Percentiles rank a stretch among this genome's conserved stretches.
phyloP scores from a whole-genome alignment of 75 land plant species.

The Gnetum montanum region DNA sequence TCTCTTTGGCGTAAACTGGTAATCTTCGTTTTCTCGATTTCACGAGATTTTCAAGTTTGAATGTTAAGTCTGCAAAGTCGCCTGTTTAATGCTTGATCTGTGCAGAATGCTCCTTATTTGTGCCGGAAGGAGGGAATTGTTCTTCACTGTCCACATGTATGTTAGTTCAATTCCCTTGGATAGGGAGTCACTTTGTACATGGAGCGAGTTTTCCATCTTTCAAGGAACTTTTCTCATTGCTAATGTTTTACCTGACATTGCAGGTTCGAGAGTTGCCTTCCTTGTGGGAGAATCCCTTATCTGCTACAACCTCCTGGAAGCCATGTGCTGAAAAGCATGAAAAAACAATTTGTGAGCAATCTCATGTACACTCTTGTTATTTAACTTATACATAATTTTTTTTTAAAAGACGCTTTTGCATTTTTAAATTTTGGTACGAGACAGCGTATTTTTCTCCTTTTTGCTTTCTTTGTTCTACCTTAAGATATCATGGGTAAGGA shows the following conservation, averaged over 20 bases:
- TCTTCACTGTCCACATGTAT: conserved; percentile 77
- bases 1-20: no score
- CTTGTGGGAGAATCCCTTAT: conserved; percentile 91
- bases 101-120: conserved; percentile 77
- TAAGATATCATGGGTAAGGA: no score
- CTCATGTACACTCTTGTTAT: no score
- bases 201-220: background rate
- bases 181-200: background rate
- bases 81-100: background rate
- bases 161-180: conserved; percentile 6
- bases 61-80: no score
- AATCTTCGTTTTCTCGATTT: no score
- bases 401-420: background rate
- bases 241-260: background rate
- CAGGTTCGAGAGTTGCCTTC: conserved; percentile 71
- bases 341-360: conserved; percentile 28
- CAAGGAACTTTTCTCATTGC: background rate
- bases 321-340: conserved; percentile 77
- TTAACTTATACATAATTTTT: background rate
- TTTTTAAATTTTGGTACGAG: background rate
- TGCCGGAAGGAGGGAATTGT: conserved; percentile 72
- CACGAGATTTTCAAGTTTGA: no score
- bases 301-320: conserved; percentile 87
- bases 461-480: background rate
- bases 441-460: background rate